Conservation (phyloP, 1,284 basidiomycete genomes). For the Leucoagaricus sp. region DNA sequence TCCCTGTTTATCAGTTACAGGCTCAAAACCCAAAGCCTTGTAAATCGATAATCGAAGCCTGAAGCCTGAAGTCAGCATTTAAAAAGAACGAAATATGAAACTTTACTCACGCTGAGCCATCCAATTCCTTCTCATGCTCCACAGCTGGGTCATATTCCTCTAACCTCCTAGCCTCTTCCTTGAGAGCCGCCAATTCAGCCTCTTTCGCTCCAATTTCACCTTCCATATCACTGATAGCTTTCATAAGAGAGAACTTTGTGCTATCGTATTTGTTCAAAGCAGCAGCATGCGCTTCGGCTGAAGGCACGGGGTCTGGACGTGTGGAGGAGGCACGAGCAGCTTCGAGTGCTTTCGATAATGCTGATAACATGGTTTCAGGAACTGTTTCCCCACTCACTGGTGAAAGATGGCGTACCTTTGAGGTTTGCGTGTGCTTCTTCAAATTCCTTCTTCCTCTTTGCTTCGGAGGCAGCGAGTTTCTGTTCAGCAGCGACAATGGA, state of each 20-base stretch:
- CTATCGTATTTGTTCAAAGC: constrained; percentile 66
- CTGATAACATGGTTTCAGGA: constrained; percentile 33
- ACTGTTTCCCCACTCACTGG: background rate
- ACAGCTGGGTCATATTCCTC: constrained; percentile 71
- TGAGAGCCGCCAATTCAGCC: constrained; percentile 64
- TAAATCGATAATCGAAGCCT: constrained; percentile 67
- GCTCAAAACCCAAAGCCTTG: constrained; percentile 70
- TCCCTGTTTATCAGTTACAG: constrained; percentile 55
- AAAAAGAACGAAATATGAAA: constrained; percentile 11
- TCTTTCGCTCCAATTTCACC: constrained; percentile 64
- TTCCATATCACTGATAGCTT: constrained; percentile 75
- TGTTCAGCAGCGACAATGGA: constrained; percentile 72
- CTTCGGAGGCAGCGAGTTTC: constrained; percentile 56
- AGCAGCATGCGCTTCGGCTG: constrained; percentile 61
- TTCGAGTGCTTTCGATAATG: constrained; percentile 65
- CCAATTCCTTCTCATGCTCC: constrained; percentile 66
- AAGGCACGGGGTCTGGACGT: constrained; percentile 66
- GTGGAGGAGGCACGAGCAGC: constrained; percentile 69
- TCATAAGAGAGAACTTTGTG: constrained; percentile 64
- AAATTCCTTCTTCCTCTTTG: constrained; percentile 58
- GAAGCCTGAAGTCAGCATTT: constrained; percentile 44
- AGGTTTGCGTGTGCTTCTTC: constrained; percentile 63
- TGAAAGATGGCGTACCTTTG: constrained; percentile 45
- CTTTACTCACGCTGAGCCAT: constrained; percentile 62
- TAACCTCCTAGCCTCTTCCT: constrained; percentile 57